A percentile compares a stretch with the other conserved stretches of the same genome.
These are phyloP conservation scores for Urostyla sp. DNA, from an alignment of 73 alveolate species.

Conservation along the genomic window DNA sequence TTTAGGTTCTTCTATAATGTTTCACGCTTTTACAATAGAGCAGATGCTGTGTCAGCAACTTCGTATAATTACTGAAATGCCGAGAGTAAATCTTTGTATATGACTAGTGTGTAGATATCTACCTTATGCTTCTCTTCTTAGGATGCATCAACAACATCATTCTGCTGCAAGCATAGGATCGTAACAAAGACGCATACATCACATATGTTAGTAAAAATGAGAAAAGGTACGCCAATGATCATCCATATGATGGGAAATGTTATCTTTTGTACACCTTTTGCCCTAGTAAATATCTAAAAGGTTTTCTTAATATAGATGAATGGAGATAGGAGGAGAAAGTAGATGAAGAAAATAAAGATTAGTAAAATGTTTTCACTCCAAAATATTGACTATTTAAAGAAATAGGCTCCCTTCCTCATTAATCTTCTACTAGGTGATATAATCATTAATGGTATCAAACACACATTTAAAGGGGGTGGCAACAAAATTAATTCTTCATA, in stretches of 20 bases:
- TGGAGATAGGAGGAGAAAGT: neutral
- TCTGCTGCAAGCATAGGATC: conserved; percentile 39
- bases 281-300: neutral
- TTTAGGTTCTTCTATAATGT: neutral
- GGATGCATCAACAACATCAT: neutral
- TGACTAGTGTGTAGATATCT: neutral
- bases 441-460: conserved; percentile 48
- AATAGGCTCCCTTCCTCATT: conserved; percentile 25
- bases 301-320: conserved; percentile 7
- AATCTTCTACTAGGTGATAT: conserved; percentile 18
- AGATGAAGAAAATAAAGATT: neutral
- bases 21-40: conserved; percentile 8
- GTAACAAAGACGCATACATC: conserved; percentile 18
- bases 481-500: conserved; percentile 58
- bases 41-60: conserved; percentile 16
- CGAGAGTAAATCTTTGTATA: conserved; percentile 31
- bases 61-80: conserved; percentile 10
- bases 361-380: conserved; percentile 61
- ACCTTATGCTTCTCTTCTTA: conserved; percentile 36
- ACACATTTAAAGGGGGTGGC: conserved; percentile 65
- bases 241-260: neutral
- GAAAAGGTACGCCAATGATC: neutral
- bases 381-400: conserved; percentile 37
- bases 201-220: conserved; percentile 3
- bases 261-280: neutral